Evolutionary conservation across 257 asterid genomes (phyloP), one percentile per base, ranked within the genome.

Genomic region (Solanum raphanifolium): DNA sequence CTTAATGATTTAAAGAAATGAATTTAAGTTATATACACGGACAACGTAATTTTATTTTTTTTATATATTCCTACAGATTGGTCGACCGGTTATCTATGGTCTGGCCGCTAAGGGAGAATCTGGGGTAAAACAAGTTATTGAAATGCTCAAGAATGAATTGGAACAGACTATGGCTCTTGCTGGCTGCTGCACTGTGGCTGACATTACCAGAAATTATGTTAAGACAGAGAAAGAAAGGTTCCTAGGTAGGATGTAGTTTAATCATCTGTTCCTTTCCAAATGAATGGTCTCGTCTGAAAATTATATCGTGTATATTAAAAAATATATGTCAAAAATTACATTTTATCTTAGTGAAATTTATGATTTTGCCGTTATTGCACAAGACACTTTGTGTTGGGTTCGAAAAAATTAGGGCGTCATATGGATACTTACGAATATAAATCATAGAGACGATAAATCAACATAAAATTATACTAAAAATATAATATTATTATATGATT

Each of bases 151-250:
- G 88, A 88, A 92, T 21, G 96, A 94, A 90, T 92, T 93, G 34
- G 95, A 93, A 88, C 88, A 89, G 27, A 89, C 93, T 60, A 94
- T 94, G 96, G 93, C 94, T 18, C 90, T 93, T 29, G 88, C 98
- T 7, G 98, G 95, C 65, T 93, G 94, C 91, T 85, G 92, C 91
- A 86, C 87, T 13, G 85, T 92, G 32, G 87, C 88, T 83, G 93
- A 91, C 87, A 93, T 94, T 72, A 86, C 91, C 11, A 90, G 93
- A 89, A 58, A 76, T 85, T 93, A 90, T 89, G 94, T 93, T 34
- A 90, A 36, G 88, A 92, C 95, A 9, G 87, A 87, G 81, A 83
- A 31, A n/a, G 93, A 93, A 13, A 84, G 87, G 43, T 84, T 35
- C 32, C 68, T 62, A 21, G 83, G 93, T 90, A 90, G 86, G 89